Conservation (phyloP, 345 rosid genomes). For the Citrus sp. region DNA sequence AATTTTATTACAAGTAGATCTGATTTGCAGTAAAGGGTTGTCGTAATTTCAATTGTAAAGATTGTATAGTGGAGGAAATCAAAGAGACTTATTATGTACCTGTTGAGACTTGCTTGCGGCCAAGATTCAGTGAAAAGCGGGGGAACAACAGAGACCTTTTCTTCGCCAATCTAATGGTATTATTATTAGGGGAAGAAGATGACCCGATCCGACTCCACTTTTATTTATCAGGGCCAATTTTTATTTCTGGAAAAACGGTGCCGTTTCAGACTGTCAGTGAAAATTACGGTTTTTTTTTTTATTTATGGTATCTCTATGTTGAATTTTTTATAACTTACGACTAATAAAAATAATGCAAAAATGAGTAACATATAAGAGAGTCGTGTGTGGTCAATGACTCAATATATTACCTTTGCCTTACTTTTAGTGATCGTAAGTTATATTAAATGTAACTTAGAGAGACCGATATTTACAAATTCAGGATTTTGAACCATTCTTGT, state of each 20-base stretch:
- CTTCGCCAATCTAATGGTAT: neutral
- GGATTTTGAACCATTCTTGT: no score
- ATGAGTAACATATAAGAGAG: no score
- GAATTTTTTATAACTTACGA: no score
- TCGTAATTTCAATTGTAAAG: neutral
- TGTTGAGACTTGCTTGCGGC: neutral
- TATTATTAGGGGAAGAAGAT: neutral
- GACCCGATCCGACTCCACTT: neutral
- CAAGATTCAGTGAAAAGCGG: neutral
- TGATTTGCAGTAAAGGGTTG: neutral
- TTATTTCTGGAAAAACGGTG: neutral
- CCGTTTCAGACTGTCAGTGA: neutral
- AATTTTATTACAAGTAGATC: neutral
- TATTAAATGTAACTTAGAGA: no score
- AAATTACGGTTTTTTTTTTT: no score
- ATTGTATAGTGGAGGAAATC: neutral
- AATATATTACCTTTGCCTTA: no score
- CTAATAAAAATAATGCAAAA: no score
- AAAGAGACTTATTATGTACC: neutral
- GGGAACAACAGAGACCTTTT: neutral
- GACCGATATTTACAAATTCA: no score
- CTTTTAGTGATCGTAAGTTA: no score
- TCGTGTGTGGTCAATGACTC: no score
- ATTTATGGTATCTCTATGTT: no score
- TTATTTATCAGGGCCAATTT: neutral